Evolutionary conservation across 2,329 filamentous ascomycete genomes (phyloP).

Genomic region (Cytospora piceicola): DNA sequence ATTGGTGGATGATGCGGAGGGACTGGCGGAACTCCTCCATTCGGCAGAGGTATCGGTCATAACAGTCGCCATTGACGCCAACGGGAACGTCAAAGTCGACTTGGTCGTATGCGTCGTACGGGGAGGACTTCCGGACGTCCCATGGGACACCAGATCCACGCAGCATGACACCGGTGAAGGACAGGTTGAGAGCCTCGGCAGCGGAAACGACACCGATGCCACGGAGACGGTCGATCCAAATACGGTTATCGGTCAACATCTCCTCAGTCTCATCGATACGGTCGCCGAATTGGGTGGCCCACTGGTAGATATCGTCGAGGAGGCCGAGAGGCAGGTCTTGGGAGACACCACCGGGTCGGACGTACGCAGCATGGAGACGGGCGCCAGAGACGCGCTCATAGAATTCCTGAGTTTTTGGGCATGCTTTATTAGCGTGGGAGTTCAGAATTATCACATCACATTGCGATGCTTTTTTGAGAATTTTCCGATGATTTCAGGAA

Average conservation of each 20-base stretch:
- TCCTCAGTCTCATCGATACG: constrained; percentile 99
- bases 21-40: constrained; percentile 99
- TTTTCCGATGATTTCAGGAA: constrained; percentile 11
- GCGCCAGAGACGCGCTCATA: constrained; percentile 99
- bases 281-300: constrained; percentile 98
- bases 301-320: constrained; percentile 98
- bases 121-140: constrained; percentile 95
- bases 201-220: constrained; percentile 90
- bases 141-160: constrained; percentile 94
- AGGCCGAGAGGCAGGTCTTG: constrained; percentile 93
- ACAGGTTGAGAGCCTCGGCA: constrained; percentile 93
- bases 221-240: constrained; percentile 94
- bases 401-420: constrained; percentile 73
- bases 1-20: constrained; percentile 97
- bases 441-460: not conserved
- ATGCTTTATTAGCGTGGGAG: constrained; percentile 16
- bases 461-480: not conserved
- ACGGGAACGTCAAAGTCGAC: constrained; percentile 99
- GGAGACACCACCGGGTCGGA: constrained; percentile 93
- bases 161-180: constrained; percentile 97
- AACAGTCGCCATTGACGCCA: constrained; percentile 96
- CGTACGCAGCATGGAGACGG: constrained; percentile 94
- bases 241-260: constrained; percentile 97
- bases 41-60: constrained; percentile 97
- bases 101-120: constrained; percentile 96